Base-by-base conservation (phyloP, 352 stramenopile species). In the Globisporangium alternatum region DNA sequence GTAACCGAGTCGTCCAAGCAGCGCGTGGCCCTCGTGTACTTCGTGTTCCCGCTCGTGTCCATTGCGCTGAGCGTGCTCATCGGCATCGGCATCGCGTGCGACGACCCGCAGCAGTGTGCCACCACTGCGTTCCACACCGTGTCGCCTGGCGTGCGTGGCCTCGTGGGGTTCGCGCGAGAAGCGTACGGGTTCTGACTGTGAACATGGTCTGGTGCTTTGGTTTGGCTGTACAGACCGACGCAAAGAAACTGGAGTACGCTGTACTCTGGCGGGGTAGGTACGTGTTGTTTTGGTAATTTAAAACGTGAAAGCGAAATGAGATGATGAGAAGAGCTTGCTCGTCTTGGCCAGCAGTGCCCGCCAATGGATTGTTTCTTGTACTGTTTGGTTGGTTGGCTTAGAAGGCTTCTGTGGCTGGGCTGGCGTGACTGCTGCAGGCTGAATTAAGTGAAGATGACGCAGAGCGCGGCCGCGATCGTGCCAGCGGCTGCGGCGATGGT, bases 81-180 rank as follows among this genome's bases (percentile, higher is more conserved):
- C 30, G 81, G 80, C 56, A 81, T 94, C 19, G 78, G 65, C 6
- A 88, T 94, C 54, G 86, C 86, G 28, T 94, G 86, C 63, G 86
- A 94, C 69, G 64, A 77, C 30, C 83, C 86, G 25, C 70, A 84
- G 48, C 70, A 83, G 48, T 94, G 86, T 54, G 77, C 71, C 4
- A 58, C 69, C 47, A 78, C 74, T 25, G 83, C 71, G 47, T 83
- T 75, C 65, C 30, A 69, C 47, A 49, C 70, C 30, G 59, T 60
- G 25, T 62, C 66, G 19, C 62, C 75, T 15, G 60, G 84, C 51
- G 41, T 77, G 12, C 33, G 79, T 48, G 56, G 68, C 30, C 53
- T 88, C 53, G 78, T 64, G 60, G 41, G 67, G 22, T 56, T 88
- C 35, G 62, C 66, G 15, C 68, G 69, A 17, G 70, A 83, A 37